phyloP scores from a whole-genome alignment of 1,284 basidiomycete species.

The Coniferiporia weirii region DNA sequence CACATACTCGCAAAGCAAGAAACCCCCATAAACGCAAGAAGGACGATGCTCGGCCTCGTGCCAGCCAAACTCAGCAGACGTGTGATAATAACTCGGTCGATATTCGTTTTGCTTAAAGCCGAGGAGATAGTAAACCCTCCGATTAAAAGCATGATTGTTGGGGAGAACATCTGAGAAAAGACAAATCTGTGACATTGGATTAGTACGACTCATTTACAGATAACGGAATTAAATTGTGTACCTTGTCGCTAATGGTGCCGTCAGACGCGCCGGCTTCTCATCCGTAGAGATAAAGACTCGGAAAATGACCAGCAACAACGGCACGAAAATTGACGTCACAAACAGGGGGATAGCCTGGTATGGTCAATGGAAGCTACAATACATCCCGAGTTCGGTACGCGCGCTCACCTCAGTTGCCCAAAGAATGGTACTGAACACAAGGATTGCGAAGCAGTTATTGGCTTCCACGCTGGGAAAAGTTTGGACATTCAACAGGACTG shows the following conservation, averaged over 20 bases:
- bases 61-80: slow-evolving; percentile 89
- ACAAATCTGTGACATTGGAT: slow-evolving; percentile 46
- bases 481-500: slow-evolving; percentile 54
- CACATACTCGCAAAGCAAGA: slow-evolving; percentile 99
- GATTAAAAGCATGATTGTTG: slow-evolving; percentile 95
- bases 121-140: slow-evolving; percentile 99
- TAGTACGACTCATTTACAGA: slow-evolving; percentile 9
- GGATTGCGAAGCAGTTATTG: slow-evolving; percentile 87
- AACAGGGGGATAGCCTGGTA: slow-evolving; percentile 92
- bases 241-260: slow-evolving; percentile 78
- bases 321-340: slow-evolving; percentile 89
- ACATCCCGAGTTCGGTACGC: neutral
- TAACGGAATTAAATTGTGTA: slow-evolving; percentile 33
- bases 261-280: slow-evolving; percentile 49
- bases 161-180: slow-evolving; percentile 79
- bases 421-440: slow-evolving; percentile 88
- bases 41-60: slow-evolving; percentile 77
- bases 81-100: slow-evolving; percentile 94
- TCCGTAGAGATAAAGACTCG: slow-evolving; percentile 73
- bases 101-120: slow-evolving; percentile 94
- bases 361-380: neutral
- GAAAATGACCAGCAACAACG: slow-evolving; percentile 84
- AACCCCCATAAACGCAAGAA: slow-evolving; percentile 94
- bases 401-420: slow-evolving; percentile 89
- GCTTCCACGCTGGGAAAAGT: slow-evolving; percentile 70